These are phyloP conservation scores for Botrytis sinoallii DNA, from an alignment of 2,329 filamentous ascomycete genomes.

Conservation along the genomic window DNA sequence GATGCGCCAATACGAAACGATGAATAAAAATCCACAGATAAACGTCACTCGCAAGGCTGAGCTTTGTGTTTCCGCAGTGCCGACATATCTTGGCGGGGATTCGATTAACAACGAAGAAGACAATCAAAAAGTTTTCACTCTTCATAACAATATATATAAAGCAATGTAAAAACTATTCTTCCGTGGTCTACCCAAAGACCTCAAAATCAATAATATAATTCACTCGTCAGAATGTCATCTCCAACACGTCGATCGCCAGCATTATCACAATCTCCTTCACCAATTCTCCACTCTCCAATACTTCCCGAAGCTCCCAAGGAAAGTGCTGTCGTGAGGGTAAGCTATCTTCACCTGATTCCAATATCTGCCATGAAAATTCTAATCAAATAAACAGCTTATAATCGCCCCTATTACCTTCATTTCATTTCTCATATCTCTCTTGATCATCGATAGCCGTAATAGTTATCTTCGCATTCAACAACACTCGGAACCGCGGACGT, in stretches of 20 bases:
- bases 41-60: slow-evolving; percentile 7
- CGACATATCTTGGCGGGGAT: background rate
- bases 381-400: slow-evolving; percentile 28
- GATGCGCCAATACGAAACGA: background rate
- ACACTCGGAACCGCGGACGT: slow-evolving; percentile 16
- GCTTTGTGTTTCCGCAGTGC: background rate
- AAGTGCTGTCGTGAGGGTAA: slow-evolving; percentile 31
- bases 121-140: background rate
- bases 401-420: slow-evolving; percentile 37
- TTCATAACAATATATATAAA: background rate
- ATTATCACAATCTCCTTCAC: slow-evolving; percentile 11
- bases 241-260: slow-evolving; percentile 17
- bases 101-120: background rate
- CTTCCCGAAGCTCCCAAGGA: slow-evolving; percentile 30
- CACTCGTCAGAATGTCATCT: background rate
- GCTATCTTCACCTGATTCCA: slow-evolving; percentile 1
- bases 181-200: background rate
- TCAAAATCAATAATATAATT: background rate
- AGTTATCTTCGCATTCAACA: slow-evolving; percentile 25
- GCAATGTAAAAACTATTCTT: background rate
- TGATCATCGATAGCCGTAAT: slow-evolving; percentile 33
- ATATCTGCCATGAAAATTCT: background rate
- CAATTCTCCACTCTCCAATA: slow-evolving; percentile 15
- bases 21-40: background rate
- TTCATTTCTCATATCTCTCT: slow-evolving; percentile 38